These are phyloP conservation scores for Beauveria australis DNA, from an alignment of 2,329 filamentous ascomycete species.

Conservation along the genomic window DNA sequence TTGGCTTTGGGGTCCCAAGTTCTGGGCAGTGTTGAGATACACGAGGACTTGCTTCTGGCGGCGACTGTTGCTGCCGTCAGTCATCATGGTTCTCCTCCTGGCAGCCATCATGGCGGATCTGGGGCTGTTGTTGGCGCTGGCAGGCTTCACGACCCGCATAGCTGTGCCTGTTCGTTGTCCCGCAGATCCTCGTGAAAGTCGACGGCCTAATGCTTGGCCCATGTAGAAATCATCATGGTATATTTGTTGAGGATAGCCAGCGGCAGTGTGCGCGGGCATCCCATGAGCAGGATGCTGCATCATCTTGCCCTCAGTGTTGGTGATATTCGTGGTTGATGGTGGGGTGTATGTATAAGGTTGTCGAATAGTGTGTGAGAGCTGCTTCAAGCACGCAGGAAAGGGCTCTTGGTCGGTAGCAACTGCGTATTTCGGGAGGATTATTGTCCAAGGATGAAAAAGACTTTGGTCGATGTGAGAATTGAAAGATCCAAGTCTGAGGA, in stretches of 20 bases:
- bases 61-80: slow-evolving; percentile 37
- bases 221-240: slow-evolving; percentile 43
- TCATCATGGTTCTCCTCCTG: slow-evolving; percentile 49
- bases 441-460: background rate
- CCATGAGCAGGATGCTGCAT: slow-evolving; percentile 12
- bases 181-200: slow-evolving; percentile 40
- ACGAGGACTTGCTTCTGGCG: slow-evolving; percentile 41
- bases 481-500: background rate
- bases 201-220: slow-evolving; percentile 41
- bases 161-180: slow-evolving; percentile 40
- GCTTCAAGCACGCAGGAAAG: background rate
- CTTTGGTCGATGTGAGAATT: background rate
- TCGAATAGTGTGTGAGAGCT: background rate
- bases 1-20: slow-evolving; percentile 13
- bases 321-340: slow-evolving; percentile 1
- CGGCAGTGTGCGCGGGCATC: slow-evolving; percentile 7
- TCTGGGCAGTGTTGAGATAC: slow-evolving; percentile 23
- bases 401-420: background rate
- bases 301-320: slow-evolving; percentile 4
- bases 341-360: slow-evolving; percentile 3
- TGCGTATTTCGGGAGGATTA: background rate
- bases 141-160: slow-evolving; percentile 57
- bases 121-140: slow-evolving; percentile 62
- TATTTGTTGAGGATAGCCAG: slow-evolving; percentile 21
- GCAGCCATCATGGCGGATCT: slow-evolving; percentile 40